These are phyloP conservation scores for Saccharum spontaneum DNA, from an alignment of 176 grass and related monocot genomes.

Conservation along the genomic window DNA sequence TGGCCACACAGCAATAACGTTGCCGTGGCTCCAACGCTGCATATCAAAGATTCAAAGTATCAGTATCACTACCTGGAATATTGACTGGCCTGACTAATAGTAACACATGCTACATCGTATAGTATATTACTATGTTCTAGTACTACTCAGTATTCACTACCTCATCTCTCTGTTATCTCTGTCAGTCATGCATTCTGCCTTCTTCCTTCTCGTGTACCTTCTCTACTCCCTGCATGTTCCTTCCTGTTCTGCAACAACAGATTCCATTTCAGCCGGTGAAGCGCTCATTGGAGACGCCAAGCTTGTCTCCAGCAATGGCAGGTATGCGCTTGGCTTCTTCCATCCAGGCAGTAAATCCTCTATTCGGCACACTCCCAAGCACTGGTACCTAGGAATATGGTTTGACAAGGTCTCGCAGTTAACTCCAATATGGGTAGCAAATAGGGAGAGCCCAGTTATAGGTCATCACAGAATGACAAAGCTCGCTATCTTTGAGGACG, in stretches of 20 bases:
- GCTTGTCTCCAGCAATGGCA: constrained; percentile 30
- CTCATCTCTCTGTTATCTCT: too few species aligned
- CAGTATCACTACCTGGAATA: too few species aligned
- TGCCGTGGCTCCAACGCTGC: too few species aligned
- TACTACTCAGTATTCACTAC: too few species aligned
- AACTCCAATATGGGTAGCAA: background rate
- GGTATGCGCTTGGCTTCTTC: constrained; percentile 57
- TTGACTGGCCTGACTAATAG: too few species aligned
- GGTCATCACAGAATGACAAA: constrained; percentile 1
- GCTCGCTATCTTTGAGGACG: constrained; percentile 35
- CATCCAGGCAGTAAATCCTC: constrained; percentile 23
- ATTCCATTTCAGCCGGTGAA: constrained; percentile 24
- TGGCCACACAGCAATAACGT: too few species aligned
- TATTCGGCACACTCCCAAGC: background rate
- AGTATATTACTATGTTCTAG: too few species aligned
- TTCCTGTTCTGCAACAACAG: constrained; percentile 6
- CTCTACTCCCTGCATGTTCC: background rate
- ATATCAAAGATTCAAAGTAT: too few species aligned
- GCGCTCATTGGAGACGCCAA: constrained; percentile 25
- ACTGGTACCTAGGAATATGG: constrained; percentile 18
- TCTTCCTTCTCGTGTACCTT: background rate
- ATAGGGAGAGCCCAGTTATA: background rate
- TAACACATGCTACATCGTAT: too few species aligned
- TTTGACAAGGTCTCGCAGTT: background rate
- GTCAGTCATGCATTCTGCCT: background rate